Base-by-base conservation (phyloP, 306 rosid species). In the Dryas octopetala region DNA sequence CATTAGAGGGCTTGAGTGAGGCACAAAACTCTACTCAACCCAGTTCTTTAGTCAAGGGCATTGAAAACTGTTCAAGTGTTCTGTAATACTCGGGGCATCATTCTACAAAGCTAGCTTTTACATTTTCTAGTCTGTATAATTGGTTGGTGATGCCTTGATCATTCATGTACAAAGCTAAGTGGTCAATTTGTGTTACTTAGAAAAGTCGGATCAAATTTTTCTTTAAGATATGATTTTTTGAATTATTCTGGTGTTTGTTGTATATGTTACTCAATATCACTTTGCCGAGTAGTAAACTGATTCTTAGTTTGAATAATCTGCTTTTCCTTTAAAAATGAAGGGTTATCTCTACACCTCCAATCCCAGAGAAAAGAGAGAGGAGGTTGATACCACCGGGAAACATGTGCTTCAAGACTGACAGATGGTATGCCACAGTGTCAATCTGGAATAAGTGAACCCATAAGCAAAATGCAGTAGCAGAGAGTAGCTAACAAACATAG, bases 341-440 rank as follows among this genome's bases (percentile, higher is more conserved):
- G 15, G 99, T 96, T 53, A 92, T 96, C 79, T 95, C 99, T 0
- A 96, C 97, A 50, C 99, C 99, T 5, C 99, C 99, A 2, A 92
- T 95, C 49, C 99, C 99, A 19, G 99, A 87, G 82, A 95, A 95
- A 19, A 95, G 97, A 55, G 99, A 92, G 16, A 96, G 99, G 41
- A 95, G 79, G 68, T 95, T 95, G 82, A 95, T 84, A 40, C 99
- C 98, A 12, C 78, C 7, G 0, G 98, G 99, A 77, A 66, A 96
- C 93, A 88, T 66, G 16, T 88, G 92, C 76, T 89, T 95, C 76
- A 95, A 78, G 16, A 88, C 96, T 4, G 97, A 95, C 15, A 96
- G 81, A 79, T 92, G 98, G 77, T 88, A 96, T 46, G 99, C 99
- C 55, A 96, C 99, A 0, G 99, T 95, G 77, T 95, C 99, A 49